A percentile compares a stretch with the other conserved stretches of the same genome.
These are phyloP conservation scores for Bipolaris victoriae DNA, from an alignment of 2,329 filamentous ascomycete genomes.

Conservation along the genomic window DNA sequence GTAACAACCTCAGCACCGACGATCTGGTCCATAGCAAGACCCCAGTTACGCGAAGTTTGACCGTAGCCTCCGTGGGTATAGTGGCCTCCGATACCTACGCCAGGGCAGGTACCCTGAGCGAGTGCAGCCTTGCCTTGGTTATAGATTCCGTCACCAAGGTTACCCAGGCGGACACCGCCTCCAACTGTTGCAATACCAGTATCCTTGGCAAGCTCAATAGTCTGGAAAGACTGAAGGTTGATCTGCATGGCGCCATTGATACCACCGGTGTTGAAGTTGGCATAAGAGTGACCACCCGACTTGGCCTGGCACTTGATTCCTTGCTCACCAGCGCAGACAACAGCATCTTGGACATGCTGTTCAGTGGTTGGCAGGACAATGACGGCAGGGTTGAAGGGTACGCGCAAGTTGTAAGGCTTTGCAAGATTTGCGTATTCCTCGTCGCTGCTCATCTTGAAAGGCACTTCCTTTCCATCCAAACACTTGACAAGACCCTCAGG, in stretches of 20 bases:
- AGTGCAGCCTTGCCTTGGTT: slow-evolving; percentile 51
- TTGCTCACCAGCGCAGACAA: slow-evolving; percentile 62
- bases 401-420: slow-evolving; percentile 47
- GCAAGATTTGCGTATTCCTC: slow-evolving; percentile 35
- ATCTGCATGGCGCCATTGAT: slow-evolving; percentile 58
- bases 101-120: slow-evolving; percentile 61
- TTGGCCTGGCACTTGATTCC: slow-evolving; percentile 65
- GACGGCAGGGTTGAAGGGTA: slow-evolving; percentile 56
- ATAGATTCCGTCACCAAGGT: slow-evolving; percentile 44
- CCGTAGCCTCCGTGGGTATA: slow-evolving; percentile 47
- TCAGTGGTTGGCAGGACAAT: slow-evolving; percentile 62
- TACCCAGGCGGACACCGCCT: slow-evolving; percentile 57
- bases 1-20: slow-evolving; percentile 48
- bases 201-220: slow-evolving; percentile 50
- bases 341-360: slow-evolving; percentile 62
- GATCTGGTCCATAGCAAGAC: slow-evolving; percentile 46
- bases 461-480: slow-evolving; percentile 43
- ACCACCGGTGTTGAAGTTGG: slow-evolving; percentile 57
- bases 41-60: slow-evolving; percentile 45
- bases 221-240: slow-evolving; percentile 55
- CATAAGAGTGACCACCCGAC: slow-evolving; percentile 70
- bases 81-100: slow-evolving; percentile 48
- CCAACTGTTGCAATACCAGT: slow-evolving; percentile 55
- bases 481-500: slow-evolving; percentile 33
- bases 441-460: slow-evolving; percentile 37